phyloP scores from a whole-genome alignment of 129 eudicot genomes.

The Flaveria linearis region DNA sequence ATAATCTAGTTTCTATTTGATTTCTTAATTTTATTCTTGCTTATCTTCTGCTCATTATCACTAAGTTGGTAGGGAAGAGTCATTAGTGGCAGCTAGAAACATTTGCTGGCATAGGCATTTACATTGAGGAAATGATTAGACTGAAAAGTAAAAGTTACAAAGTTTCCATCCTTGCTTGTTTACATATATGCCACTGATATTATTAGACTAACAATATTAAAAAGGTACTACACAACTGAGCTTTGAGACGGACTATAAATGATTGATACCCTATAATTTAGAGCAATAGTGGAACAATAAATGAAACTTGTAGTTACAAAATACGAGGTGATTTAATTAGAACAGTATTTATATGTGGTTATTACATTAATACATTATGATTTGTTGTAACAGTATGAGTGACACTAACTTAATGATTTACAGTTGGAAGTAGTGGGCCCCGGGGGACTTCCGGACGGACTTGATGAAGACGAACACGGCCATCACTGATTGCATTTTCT shows the following conservation, averaged over 20 bases:
- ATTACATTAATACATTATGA: too few species aligned
- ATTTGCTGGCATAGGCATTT: neutral
- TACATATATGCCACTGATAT: neutral
- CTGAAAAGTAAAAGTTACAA: neutral
- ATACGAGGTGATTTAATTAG: neutral
- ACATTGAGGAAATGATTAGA: neutral
- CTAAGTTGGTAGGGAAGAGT: neutral
- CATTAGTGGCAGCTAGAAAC: neutral
- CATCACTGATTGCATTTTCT: constrained; percentile 55
- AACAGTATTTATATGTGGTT: neutral
- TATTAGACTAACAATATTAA: neutral
- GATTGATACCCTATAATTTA: neutral
- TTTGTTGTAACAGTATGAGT: too few species aligned
- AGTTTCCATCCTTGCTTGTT: neutral
- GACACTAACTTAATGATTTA: constrained; percentile 6
- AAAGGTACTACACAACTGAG: neutral
- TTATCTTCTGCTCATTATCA: too few species aligned
- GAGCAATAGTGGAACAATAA: neutral
- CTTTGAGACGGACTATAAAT: neutral
- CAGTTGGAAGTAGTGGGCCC: constrained; percentile 98
- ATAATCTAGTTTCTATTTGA: neutral
- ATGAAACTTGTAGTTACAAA: too few species aligned
- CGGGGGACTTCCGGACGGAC: constrained; percentile 89
- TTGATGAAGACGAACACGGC: constrained; percentile 52
- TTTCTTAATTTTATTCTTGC: neutral